These are phyloP conservation scores for Graphilbum sp. DNA, from an alignment of 2,329 filamentous ascomycete species.

Conservation along the genomic window DNA sequence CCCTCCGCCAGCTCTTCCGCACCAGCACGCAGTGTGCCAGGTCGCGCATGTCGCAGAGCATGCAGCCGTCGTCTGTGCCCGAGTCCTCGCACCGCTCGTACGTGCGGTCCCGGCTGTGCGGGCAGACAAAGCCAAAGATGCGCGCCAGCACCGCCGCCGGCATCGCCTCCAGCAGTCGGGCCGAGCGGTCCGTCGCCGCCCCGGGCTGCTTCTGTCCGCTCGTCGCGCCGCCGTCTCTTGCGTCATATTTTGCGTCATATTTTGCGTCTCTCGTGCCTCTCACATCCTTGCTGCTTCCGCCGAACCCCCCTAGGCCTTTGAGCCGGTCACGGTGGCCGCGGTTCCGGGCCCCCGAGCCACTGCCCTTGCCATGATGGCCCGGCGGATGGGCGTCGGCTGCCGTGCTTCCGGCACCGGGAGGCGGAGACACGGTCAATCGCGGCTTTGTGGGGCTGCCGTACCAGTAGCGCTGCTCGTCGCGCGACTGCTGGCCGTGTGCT, in stretches of 20 bases:
- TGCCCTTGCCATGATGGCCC: no score
- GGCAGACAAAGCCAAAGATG: conserved; percentile 73
- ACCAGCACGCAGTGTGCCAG: conserved; percentile 65
- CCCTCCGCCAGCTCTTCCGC: conserved; percentile 51
- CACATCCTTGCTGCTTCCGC: background rate
- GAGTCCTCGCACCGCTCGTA: conserved; percentile 76
- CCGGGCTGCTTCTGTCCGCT: no score
- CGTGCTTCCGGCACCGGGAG: no score
- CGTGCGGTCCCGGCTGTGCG: conserved; percentile 59
- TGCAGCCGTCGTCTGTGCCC: conserved; percentile 63
- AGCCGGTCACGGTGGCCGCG: no score
- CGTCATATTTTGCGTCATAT: no score
- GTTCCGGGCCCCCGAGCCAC: no score
- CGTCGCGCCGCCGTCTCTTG: background rate
- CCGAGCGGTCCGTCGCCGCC: conserved; percentile 19
- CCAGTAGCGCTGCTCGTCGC: conserved; percentile 10
- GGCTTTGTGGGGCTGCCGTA: conserved; percentile 9
- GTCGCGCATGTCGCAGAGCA: conserved; percentile 86
- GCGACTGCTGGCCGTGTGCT: background rate
- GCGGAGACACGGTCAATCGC: background rate
- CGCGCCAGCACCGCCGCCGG: conserved; percentile 53
- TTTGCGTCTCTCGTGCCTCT: background rate
- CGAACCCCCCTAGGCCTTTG: background rate
- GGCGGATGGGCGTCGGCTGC: no score
- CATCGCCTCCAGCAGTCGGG: conserved; percentile 33